Percentiles rank a stretch among this genome's conserved stretches.
Conservation (phyloP, 495 filamentous ascomycete species). For the Penicillium tannophilum region DNA sequence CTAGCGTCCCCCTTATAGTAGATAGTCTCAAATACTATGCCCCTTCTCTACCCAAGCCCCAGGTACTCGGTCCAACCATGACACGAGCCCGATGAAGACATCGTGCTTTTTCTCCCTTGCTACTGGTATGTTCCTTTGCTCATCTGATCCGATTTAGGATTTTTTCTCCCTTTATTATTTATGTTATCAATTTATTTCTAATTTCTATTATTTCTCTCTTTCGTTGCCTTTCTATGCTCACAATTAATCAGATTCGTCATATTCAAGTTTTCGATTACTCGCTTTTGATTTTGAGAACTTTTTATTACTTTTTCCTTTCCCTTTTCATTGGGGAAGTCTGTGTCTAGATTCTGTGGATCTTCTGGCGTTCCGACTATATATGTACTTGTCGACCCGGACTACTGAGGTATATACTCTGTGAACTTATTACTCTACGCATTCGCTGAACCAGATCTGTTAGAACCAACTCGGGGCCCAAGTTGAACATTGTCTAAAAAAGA, state of each 20-base stretch:
- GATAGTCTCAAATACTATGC: conserved; percentile 22
- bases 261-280: conserved; percentile 4
- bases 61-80: conserved; percentile 17
- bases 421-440: background rate
- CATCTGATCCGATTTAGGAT: background rate
- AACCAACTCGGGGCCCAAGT: background rate
- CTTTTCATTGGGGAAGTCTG: background rate
- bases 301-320: background rate
- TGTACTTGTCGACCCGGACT: background rate
- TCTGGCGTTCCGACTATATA: background rate
- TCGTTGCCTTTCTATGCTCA: background rate
- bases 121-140: conserved; percentile 13
- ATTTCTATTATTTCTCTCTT: conserved; percentile 2
- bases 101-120: conserved; percentile 8
- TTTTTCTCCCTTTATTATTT: background rate
- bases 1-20: conserved; percentile 15
- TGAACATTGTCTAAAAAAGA: background rate
- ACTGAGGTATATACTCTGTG: background rate
- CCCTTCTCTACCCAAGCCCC: conserved; percentile 11
- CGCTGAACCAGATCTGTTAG: background rate
- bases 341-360: background rate
- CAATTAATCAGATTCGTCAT: conserved; percentile 22
- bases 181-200: background rate
- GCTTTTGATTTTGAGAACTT: background rate
- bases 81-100: conserved; percentile 19